Percentiles rank a stretch among this genome's conserved stretches.
phyloP scores from a whole-genome alignment of 179 eudicot species.

The Beta lomatogona region DNA sequence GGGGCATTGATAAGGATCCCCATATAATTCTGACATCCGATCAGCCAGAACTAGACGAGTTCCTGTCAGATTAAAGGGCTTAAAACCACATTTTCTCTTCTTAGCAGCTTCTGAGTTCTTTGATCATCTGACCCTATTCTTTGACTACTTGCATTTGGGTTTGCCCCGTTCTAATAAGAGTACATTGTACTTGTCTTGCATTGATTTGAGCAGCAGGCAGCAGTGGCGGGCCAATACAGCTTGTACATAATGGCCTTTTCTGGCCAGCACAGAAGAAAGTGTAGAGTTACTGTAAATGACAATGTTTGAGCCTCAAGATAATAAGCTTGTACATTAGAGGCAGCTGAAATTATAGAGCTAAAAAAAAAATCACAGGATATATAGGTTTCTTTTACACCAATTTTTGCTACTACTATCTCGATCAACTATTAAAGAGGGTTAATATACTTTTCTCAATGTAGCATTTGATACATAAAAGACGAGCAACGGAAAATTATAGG shows the following conservation, averaged over 20 bases:
- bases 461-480: constrained; percentile 6
- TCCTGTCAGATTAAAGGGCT: constrained; percentile 36
- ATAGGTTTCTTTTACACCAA: not conserved
- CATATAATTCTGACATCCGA: constrained; percentile 24
- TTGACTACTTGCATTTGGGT: not conserved
- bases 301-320: constrained; percentile 16
- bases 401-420: not conserved
- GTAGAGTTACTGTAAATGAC: constrained; percentile 22
- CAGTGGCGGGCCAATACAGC: constrained; percentile 3
- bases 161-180: constrained; percentile 4
- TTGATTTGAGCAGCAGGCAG: constrained; percentile 12
- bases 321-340: constrained; percentile 28
- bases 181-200: not conserved
- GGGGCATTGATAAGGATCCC: constrained; percentile 20
- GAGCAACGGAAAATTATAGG: not conserved
- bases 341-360: constrained; percentile 15
- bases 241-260: constrained; percentile 34
- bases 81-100: not conserved
- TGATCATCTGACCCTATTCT: not conserved
- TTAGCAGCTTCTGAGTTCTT: not conserved
- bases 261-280: constrained; percentile 22
- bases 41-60: constrained; percentile 45
- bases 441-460: not conserved
- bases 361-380: not conserved
- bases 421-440: not conserved